phyloP scores from a whole-genome alignment of 768 basidiomycete genomes.

The Lanmaoa rubissima region DNA sequence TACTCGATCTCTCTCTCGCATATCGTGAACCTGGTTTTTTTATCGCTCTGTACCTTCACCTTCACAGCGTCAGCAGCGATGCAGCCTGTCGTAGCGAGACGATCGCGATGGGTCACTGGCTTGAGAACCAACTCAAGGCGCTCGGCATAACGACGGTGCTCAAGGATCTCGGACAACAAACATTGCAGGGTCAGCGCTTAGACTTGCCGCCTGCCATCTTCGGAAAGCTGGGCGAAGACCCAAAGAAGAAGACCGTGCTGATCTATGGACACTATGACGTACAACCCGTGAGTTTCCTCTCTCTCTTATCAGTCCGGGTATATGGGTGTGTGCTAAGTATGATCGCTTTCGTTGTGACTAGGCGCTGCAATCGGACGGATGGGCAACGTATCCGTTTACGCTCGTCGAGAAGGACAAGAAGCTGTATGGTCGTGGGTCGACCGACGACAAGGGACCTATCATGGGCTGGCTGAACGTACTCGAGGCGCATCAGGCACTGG shows the following conservation, averaged over 20 bases:
- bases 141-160: conserved; percentile 77
- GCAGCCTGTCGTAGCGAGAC: conserved; percentile 71
- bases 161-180: conserved; percentile 75
- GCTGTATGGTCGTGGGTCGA: conserved; percentile 82
- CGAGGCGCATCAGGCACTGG: conserved; percentile 71
- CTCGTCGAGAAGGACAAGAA: conserved; percentile 56
- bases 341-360: conserved; percentile 6
- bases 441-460: conserved; percentile 93
- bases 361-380: conserved; percentile 67
- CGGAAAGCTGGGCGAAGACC: conserved; percentile 78
- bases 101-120: conserved; percentile 82
- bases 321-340: not conserved
- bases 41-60: not conserved
- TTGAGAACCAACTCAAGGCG: conserved; percentile 68
- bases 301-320: not conserved
- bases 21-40: not conserved
- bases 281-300: conserved; percentile 62
- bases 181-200: conserved; percentile 66
- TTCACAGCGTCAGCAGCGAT: conserved; percentile 65
- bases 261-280: conserved; percentile 97
- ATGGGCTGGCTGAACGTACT: conserved; percentile 89
- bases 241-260: conserved; percentile 88
- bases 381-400: conserved; percentile 83
- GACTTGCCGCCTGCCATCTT: conserved; percentile 82
- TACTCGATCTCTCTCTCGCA: conserved; percentile 19